phyloP scores from a whole-genome alignment of 2,329 filamentous ascomycete genomes.

The Samsoniella hepiali region DNA sequence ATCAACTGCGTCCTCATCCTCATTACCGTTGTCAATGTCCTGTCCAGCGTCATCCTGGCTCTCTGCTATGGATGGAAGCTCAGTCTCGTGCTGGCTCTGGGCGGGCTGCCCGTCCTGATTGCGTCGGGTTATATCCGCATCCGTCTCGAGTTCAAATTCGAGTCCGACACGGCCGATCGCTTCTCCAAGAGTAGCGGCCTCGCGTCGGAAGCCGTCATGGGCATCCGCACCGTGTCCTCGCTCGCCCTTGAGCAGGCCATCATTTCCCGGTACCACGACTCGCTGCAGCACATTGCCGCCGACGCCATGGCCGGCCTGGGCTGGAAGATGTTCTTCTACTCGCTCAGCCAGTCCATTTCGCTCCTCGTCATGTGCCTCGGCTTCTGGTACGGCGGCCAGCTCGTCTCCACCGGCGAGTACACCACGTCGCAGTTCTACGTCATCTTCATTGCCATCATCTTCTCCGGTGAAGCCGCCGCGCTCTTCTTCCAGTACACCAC shows the following conservation, averaged over 20 bases:
- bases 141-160: conserved; percentile 45
- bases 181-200: conserved; percentile 47
- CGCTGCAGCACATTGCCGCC: conserved; percentile 31
- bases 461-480: conserved; percentile 41
- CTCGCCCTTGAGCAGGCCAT: conserved; percentile 45
- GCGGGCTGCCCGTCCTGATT: conserved; percentile 44
- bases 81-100: conserved; percentile 45
- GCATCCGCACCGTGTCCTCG: conserved; percentile 42
- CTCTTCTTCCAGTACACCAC: conserved; percentile 46
- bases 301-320: conserved; percentile 31
- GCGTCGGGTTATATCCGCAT: conserved; percentile 46
- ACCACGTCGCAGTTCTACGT: conserved; percentile 45
- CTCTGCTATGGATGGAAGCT: conserved; percentile 49
- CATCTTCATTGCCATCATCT: conserved; percentile 49
- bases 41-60: conserved; percentile 44
- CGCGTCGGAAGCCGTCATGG: conserved; percentile 46
- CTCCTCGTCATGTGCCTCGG: conserved; percentile 39
- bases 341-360: conserved; percentile 39
- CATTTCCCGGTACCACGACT: conserved; percentile 33
- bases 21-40: conserved; percentile 44
- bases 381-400: conserved; percentile 39
- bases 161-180: conserved; percentile 40
- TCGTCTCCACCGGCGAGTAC: conserved; percentile 46
- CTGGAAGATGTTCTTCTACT: conserved; percentile 41
- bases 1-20: conserved; percentile 47